These are phyloP conservation scores for Trichoderma harzianum DNA, from an alignment of 2,329 filamentous ascomycete genomes.

Conservation along the genomic window DNA sequence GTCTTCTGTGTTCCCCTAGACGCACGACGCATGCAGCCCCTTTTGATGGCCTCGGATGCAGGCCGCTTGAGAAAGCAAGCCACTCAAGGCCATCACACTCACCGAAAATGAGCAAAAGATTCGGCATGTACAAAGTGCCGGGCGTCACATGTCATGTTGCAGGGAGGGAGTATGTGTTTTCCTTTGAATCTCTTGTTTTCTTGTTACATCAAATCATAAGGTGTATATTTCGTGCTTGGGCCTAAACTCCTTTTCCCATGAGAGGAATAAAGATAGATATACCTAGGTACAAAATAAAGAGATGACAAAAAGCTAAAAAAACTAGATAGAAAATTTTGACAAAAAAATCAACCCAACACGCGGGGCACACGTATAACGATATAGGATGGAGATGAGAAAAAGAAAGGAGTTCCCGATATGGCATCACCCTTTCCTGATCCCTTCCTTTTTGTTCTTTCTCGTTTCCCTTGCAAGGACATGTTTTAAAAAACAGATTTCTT, in stretches of 20 bases:
- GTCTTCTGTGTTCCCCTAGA: background rate
- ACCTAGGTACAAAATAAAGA: constrained; percentile 6
- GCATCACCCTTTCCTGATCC: background rate
- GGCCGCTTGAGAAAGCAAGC: background rate
- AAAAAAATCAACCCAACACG: background rate
- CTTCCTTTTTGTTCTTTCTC: background rate
- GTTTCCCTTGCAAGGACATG: background rate
- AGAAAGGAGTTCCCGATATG: background rate
- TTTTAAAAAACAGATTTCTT: background rate
- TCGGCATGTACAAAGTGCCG: background rate
- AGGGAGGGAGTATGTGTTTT: background rate
- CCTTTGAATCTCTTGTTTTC: background rate
- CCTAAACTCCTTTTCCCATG: background rate
- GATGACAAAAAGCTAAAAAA: background rate
- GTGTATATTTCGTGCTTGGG: constrained; percentile 11
- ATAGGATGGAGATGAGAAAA: background rate
- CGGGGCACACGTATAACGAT: background rate
- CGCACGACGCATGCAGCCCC: background rate
- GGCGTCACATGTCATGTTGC: background rate
- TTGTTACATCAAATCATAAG: constrained; percentile 1
- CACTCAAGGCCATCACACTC: background rate
- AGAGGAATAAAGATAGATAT: constrained; percentile 6
- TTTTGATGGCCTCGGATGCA: background rate
- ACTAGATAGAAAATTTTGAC: background rate
- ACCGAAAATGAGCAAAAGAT: constrained; percentile 3